Evolutionary conservation across 352 stramenopile species (phyloP), one percentile per base, ranked within the genome.

Genomic region (Pythium phragmiticola): DNA sequence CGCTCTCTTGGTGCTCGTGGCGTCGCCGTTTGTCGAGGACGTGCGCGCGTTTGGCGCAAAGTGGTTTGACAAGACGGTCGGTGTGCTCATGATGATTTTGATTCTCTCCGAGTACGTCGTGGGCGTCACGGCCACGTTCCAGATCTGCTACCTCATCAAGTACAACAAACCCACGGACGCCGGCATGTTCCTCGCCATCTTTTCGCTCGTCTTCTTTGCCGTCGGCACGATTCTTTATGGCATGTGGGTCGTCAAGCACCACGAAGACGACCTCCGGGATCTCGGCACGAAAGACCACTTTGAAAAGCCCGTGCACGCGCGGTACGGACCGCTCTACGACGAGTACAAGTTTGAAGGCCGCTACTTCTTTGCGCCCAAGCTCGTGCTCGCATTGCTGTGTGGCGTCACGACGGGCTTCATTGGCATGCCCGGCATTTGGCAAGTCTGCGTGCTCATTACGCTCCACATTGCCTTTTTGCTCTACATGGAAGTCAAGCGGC

Each of bases 301-400:
- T 53, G 80, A 92, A 37, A 95, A 95, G 77, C 76, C 80, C 21
- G 85, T 95, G 48, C 81, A 94, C 65, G 70, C 68, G 19, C 80
- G 82, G 2, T 95, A 94, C 51, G 87, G 87, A 0, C 84, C 84
- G 41, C 68, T 95, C 7, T 95, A 95, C 71, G 87, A 95, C 56
- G 84, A 95, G 58, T 92, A 95, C 77, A 91, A 79, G 53, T 95
- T 90, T 54, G 83, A 94, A 58, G 80, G 82, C 11, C 87, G 87
- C 11, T 95, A 89, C 68, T 95, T 95, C 69, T 95, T 95, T 60
- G 82, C 87, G 6, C 82, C 83, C 7, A 94, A 94, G 76, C 77
- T 95, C 16, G 51, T 94, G 19, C 65, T 95, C 0, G 83, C 87
- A 14, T 50, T 95, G 39, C 47, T 93, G 6, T 90, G 73, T 45